Evolutionary conservation across 805 yeast genomes (phyloP).

Genomic region (Ogataea polymorpha): DNA sequence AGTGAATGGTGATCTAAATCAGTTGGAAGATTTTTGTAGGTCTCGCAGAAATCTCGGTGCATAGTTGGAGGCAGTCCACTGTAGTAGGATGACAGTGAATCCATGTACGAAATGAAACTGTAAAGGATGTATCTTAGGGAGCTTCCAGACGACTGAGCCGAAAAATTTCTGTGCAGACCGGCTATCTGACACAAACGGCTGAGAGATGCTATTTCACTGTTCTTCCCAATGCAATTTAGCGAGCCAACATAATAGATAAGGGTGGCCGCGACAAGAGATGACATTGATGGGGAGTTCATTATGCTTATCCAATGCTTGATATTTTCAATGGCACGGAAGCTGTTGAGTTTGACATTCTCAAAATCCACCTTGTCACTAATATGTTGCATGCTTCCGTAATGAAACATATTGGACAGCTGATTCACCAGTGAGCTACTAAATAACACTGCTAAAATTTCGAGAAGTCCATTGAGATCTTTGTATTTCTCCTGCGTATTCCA

Average conservation of each 20-base stretch:
- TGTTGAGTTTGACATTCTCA: conserved; percentile 11
- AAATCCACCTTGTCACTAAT: conserved; percentile 1
- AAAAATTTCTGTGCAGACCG: conserved; percentile 21
- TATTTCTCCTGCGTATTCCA: conserved; percentile 13
- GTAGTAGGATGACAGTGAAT: conserved; percentile 22
- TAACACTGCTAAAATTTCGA: conserved; percentile 19
- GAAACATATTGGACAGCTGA: conserved; percentile 5
- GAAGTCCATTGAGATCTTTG: conserved; percentile 13
- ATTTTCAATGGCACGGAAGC: conserved; percentile 21
- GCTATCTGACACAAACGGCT: conserved; percentile 17
- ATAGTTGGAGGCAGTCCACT: conserved; percentile 23
- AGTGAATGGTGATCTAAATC: conserved; percentile 7
- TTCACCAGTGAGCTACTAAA: conserved; percentile 21
- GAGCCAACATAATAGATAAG: conserved; percentile 23
- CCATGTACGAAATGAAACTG: conserved; percentile 22
- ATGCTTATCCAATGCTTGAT: conserved; percentile 16
- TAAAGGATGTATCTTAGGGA: conserved; percentile 21
- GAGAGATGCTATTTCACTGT: conserved; percentile 15
- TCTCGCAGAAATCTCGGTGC: conserved; percentile 16
- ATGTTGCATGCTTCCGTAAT: not conserved
- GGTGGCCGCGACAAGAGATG: conserved; percentile 17
- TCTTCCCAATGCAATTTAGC: conserved; percentile 17
- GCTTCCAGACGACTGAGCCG: conserved; percentile 2
- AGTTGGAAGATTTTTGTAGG: conserved; percentile 13
- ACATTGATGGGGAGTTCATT: conserved; percentile 20